A percentile compares a stretch with the other conserved stretches of the same genome.
Evolutionary conservation across 768 basidiomycete genomes (phyloP).

Genomic region (Agaricus blazei): DNA sequence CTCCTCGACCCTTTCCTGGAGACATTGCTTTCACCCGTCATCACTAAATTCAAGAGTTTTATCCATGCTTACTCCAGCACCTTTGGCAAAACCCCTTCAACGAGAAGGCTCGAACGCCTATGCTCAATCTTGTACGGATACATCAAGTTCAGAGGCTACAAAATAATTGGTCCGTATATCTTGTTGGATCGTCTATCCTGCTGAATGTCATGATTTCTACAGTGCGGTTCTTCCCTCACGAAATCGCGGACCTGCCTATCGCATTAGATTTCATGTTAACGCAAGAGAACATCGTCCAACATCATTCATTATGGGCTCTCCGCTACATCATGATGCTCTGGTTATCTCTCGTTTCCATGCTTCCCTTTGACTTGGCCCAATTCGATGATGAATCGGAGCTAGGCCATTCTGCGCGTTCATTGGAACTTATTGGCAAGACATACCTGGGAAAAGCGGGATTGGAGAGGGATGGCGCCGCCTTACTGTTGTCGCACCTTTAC

Average conservation of each 20-base stretch:
- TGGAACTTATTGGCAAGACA: constrained; percentile 55
- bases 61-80: constrained; percentile 37
- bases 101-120: constrained; percentile 43
- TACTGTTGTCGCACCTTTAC: constrained; percentile 79
- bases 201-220: constrained; percentile 7
- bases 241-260: constrained; percentile 74
- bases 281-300: constrained; percentile 36
- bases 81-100: constrained; percentile 22
- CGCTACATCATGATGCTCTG: constrained; percentile 85
- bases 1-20: constrained; percentile 89
- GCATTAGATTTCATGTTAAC: constrained; percentile 61
- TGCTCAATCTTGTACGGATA: constrained; percentile 70
- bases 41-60: constrained; percentile 55
- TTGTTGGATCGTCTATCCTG: constrained; percentile 1
- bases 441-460: constrained; percentile 68
- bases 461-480: constrained; percentile 78
- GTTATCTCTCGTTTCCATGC: constrained; percentile 91
- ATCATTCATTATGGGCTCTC: constrained; percentile 62
- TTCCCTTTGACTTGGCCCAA: constrained; percentile 87
- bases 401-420: constrained; percentile 46
- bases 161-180: constrained; percentile 68
- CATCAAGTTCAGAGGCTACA: constrained; percentile 85
- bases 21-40: constrained; percentile 67
- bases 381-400: constrained; percentile 62
- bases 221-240: constrained; percentile 96